phyloP scores from a whole-genome alignment of 2,329 filamentous ascomycete genomes.

The Huntiella omanensis region DNA sequence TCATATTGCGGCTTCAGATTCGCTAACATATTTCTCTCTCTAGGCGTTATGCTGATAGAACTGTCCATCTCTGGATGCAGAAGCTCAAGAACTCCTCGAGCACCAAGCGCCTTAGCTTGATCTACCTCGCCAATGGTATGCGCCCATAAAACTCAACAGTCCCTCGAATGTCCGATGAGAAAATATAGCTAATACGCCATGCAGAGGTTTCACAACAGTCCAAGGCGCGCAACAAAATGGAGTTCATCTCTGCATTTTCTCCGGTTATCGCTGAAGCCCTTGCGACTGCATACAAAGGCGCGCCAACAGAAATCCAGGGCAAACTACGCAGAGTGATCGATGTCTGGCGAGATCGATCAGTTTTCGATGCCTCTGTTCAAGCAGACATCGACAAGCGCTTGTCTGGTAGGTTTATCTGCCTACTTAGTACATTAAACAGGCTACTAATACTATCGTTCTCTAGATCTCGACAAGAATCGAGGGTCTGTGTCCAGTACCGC shows the following conservation, averaged over 20 bases:
- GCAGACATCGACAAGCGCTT: slow-evolving; percentile 62
- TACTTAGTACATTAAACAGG: not conserved
- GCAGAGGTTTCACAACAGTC: slow-evolving; percentile 91
- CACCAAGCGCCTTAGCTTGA: slow-evolving; percentile 69
- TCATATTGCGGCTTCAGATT: slow-evolving; percentile 3
- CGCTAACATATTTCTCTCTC: not conserved
- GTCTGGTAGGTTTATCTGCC: slow-evolving; percentile 39
- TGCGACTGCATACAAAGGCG: slow-evolving; percentile 75
- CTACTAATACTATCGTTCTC: slow-evolving; percentile 11
- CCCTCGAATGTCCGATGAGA: not conserved
- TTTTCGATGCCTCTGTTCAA: slow-evolving; percentile 69
- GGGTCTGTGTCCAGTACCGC: slow-evolving; percentile 29
- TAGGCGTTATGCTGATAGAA: slow-evolving; percentile 81
- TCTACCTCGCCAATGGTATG: slow-evolving; percentile 89
- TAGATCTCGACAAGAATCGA: slow-evolving; percentile 46
- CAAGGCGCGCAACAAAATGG: slow-evolving; percentile 76
- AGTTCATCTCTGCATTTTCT: slow-evolving; percentile 82
- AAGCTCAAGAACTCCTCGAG: slow-evolving; percentile 73
- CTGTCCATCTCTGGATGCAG: slow-evolving; percentile 80
- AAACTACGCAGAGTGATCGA: slow-evolving; percentile 82
- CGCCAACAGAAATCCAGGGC: slow-evolving; percentile 65
- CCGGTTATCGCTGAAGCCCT: slow-evolving; percentile 86
- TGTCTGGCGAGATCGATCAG: slow-evolving; percentile 73
- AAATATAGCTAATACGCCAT: not conserved
- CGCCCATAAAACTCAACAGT: slow-evolving; percentile 1